Evolutionary conservation across 2,329 filamentous ascomycete genomes (phyloP).

Genomic region (Cercospora sp.): DNA sequence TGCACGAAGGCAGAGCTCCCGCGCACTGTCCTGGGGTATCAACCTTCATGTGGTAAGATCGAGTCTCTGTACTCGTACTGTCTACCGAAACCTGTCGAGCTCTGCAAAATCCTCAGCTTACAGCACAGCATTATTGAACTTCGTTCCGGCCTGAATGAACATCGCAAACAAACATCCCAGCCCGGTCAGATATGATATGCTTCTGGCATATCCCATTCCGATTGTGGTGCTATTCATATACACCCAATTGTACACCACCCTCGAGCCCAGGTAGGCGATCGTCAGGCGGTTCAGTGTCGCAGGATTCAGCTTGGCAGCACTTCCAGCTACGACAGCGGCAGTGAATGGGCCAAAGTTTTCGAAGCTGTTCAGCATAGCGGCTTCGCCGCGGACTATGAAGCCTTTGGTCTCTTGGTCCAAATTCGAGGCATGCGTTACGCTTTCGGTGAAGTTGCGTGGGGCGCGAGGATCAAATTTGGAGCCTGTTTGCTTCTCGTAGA

Average conservation of each 20-base stretch:
- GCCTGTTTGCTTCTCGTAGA: constrained; percentile 21
- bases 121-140: constrained; percentile 16
- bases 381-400: constrained; percentile 41
- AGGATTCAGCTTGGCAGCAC: constrained; percentile 37
- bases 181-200: constrained; percentile 28
- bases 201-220: constrained; percentile 24
- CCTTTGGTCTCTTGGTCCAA: constrained; percentile 39
- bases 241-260: constrained; percentile 35
- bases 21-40: neutral
- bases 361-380: constrained; percentile 41
- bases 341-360: constrained; percentile 46
- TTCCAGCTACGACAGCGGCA: constrained; percentile 42
- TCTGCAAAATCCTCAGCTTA: neutral
- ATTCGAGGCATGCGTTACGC: constrained; percentile 34
- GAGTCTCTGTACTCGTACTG: neutral
- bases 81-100: neutral
- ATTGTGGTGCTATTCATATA: constrained; percentile 34
- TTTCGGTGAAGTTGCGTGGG: constrained; percentile 35
- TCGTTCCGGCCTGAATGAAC: constrained; percentile 33
- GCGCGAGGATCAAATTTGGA: constrained; percentile 32
- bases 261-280: constrained; percentile 31
- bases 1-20: neutral
- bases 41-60: neutral
- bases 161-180: constrained; percentile 30
- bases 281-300: constrained; percentile 33